These are phyloP conservation scores for Pleurotus ostreatus DNA, from an alignment of 768 basidiomycete genomes.

Conservation along the genomic window DNA sequence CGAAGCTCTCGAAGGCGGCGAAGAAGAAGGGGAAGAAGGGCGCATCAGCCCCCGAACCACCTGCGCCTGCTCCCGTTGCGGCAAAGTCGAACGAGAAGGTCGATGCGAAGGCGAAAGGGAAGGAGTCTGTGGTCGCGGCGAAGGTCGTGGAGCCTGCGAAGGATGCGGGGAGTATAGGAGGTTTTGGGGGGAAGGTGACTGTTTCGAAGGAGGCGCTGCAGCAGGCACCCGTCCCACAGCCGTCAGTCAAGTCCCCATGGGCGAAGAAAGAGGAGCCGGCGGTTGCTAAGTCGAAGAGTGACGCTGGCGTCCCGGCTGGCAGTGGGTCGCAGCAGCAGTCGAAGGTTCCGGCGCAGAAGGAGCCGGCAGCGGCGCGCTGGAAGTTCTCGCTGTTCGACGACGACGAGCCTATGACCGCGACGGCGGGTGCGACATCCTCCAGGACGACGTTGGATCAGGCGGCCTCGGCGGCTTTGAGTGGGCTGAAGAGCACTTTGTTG, in stretches of 20 bases:
- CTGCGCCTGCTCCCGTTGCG: background rate
- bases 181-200: background rate
- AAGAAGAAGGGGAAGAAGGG: conserved; percentile 6
- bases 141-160: background rate
- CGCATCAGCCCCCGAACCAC: background rate
- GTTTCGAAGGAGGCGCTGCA: background rate
- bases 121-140: background rate
- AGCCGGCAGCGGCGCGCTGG: background rate
- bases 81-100: background rate
- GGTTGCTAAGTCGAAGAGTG: background rate
- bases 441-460: background rate
- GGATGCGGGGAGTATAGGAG: background rate
- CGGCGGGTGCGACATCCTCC: background rate
- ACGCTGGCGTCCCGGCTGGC: background rate
- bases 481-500: background rate
- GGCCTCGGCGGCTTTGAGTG: background rate
- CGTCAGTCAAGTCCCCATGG: conserved; percentile 2
- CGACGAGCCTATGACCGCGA: background rate
- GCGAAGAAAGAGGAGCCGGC: conserved; percentile 3
- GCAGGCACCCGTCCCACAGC: background rate
- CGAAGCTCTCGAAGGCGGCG: background rate
- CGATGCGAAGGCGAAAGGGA: background rate
- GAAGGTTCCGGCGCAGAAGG: background rate
- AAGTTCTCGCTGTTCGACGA: conserved; percentile 7
- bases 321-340: background rate